Evolutionary conservation across 805 yeast genomes (phyloP).

Genomic region (Myxozyma lipomycoides): DNA sequence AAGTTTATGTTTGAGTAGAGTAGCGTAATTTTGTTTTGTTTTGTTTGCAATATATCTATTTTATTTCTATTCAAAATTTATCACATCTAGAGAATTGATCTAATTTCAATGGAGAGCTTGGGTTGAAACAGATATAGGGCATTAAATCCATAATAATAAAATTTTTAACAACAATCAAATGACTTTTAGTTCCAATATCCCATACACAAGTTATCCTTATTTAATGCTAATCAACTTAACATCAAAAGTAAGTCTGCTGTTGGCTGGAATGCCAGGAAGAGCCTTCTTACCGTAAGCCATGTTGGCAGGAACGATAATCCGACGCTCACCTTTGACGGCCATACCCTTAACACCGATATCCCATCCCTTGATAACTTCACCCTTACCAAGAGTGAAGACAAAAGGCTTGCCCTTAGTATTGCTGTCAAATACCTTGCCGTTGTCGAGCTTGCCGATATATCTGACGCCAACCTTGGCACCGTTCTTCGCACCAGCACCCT

Average conservation of each 20-base stretch:
- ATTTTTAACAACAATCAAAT: background rate
- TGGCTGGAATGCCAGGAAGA: constrained; percentile 96
- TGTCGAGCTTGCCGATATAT: constrained; percentile 95
- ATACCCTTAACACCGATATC: constrained; percentile 98
- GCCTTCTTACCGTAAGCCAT: constrained; percentile 94
- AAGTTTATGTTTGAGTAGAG: no score
- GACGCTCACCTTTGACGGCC: constrained; percentile 98
- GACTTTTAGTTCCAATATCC: no score
- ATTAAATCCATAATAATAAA: no score
- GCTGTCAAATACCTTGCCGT: constrained; percentile 95
- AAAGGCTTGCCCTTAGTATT: constrained; percentile 98
- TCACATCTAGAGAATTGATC: background rate
- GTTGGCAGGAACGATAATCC: constrained; percentile 91
- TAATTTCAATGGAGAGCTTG: no score
- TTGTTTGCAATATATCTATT: no score
- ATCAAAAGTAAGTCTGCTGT: constrained; percentile 93
- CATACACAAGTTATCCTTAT: background rate
- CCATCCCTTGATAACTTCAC: constrained; percentile 98
- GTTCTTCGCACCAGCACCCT: constrained; percentile 80
- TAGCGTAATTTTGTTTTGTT: no score
- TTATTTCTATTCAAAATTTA: no score
- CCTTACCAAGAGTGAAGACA: constrained; percentile 83
- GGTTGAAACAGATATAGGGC: no score
- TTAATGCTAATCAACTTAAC: background rate
- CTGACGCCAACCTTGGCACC: constrained; percentile 93